Conservation (phyloP, 768 basidiomycete genomes). For the Tylopilus sp. region DNA sequence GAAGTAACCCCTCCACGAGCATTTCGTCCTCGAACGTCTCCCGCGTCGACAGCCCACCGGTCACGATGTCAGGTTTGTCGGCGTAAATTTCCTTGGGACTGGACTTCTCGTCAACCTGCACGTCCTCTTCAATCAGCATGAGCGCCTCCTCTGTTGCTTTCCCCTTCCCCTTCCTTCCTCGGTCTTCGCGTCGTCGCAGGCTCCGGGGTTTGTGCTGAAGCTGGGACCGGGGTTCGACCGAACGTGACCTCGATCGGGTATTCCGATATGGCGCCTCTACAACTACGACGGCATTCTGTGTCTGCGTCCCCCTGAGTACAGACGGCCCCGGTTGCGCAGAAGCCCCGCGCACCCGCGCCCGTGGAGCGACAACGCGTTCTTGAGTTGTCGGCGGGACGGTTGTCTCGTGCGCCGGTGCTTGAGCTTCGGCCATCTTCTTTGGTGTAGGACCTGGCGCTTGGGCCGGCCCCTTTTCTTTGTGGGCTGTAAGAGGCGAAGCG, state of each 20-base stretch:
- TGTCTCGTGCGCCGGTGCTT: background rate
- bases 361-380: constrained; percentile 1
- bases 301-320: background rate
- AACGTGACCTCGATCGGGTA: constrained; percentile 22
- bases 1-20: constrained; percentile 24
- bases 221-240: constrained; percentile 11
- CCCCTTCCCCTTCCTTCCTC: background rate
- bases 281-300: background rate
- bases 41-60: background rate
- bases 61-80: background rate
- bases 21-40: constrained; percentile 20
- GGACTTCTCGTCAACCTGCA: background rate
- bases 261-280: constrained; percentile 14
- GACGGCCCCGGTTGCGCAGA: constrained; percentile 16
- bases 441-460: background rate
- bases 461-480: constrained; percentile 4
- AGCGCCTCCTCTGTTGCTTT: constrained; percentile 5
- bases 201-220: background rate
- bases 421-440: background rate
- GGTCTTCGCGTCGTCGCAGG: background rate
- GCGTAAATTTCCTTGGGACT: background rate
- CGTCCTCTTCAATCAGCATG: constrained; percentile 8
- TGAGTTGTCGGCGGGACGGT: constrained; percentile 1
- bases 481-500: constrained; percentile 11
- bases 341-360: constrained; percentile 6